Evolutionary conservation across 2,329 filamentous ascomycete species (phyloP), one percentile per base, ranked within the genome.

Genomic region (Colletotrichum spinosum): DNA sequence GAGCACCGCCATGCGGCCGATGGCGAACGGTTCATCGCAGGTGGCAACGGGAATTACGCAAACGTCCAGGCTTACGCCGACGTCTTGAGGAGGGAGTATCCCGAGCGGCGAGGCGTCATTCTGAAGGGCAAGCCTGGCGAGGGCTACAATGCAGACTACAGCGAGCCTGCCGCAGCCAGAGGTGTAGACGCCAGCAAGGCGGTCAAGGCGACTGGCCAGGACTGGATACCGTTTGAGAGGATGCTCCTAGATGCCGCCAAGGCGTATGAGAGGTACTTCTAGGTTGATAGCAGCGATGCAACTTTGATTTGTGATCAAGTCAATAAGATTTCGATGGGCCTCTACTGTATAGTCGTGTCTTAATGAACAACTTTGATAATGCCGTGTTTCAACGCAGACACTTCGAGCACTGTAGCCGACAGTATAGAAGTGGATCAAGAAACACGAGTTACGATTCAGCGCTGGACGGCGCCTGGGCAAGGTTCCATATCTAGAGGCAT

Each of bases 161-260:
- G 65, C 45, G 45, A 56, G 3, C 55, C 54, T 11, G 42, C 55
- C 4, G 54, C 41, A 0, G 17, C 48, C 10, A 56, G 56, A 13
- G 41, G 34, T 7, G 51, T 69, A 0, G 67, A 69, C 12, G 68
- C 49, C 7, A 59, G 34, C 35, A 68, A 68, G 17, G 68, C 56
- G 3, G 57, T 52, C 25, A 58, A 69, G 25, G 48, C 67, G 4
- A 51, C 57, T 12, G 66, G 63, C 1, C 48, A 57, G 34, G 6
- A 10, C 8, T 68, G 54, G 52, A 52, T 63, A 6, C 46, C 63
- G 2, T 68, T 62, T 10, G 63, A 68, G 4, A 56, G 44, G 15
- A 67, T 33, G 10, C n/a, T 67, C 8, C 12, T 68, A 44, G 66
- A 68, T 52, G 57, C 66, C 2, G 66, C 63, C 8, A 67, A 67